These are phyloP conservation scores for Teunomyces tritomae DNA, from an alignment of 805 yeast species.

Conservation along the genomic window DNA sequence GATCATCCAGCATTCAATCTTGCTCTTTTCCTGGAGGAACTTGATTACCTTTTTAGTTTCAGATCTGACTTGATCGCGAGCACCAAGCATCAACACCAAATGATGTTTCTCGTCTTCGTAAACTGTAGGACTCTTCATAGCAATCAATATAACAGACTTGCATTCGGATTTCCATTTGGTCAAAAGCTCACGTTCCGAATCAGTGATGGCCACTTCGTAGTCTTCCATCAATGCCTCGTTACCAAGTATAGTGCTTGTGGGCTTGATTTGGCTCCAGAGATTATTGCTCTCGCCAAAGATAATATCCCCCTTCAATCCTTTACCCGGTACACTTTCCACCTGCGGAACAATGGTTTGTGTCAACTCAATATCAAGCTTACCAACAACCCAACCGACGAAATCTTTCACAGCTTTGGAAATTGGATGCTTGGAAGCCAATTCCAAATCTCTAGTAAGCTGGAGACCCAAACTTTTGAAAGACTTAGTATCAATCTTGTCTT, in stretches of 20 bases:
- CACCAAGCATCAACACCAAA: conserved; percentile 50
- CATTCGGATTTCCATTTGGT: conserved; percentile 59
- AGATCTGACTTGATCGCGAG: conserved; percentile 57
- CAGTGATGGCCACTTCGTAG: conserved; percentile 36
- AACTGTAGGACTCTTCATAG: conserved; percentile 29
- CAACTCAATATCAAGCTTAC: conserved; percentile 13
- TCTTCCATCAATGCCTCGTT: conserved; percentile 60
- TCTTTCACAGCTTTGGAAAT: conserved; percentile 55
- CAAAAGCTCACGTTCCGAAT: conserved; percentile 34
- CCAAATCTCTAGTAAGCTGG: conserved; percentile 58
- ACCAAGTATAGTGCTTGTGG: conserved; percentile 48
- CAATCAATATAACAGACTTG: conserved; percentile 61
- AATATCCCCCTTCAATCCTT: conserved; percentile 52
- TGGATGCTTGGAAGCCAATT: conserved; percentile 66
- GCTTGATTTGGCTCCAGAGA: conserved; percentile 32
- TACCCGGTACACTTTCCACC: conserved; percentile 57
- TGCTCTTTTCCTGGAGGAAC: conserved; percentile 26
- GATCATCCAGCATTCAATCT: conserved; percentile 68
- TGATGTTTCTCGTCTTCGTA: conserved; percentile 30
- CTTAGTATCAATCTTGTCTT: conserved; percentile 13
- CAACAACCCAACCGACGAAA: conserved; percentile 32
- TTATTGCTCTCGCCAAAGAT: conserved; percentile 18
- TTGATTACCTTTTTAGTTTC: conserved; percentile 55
- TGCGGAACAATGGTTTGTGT: conserved; percentile 40
- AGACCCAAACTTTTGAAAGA: conserved; percentile 25